These are phyloP conservation scores for Batkoa obscura DNA, from an alignment of 371 early-diverging fungal genomes.

Conservation along the genomic window DNA sequence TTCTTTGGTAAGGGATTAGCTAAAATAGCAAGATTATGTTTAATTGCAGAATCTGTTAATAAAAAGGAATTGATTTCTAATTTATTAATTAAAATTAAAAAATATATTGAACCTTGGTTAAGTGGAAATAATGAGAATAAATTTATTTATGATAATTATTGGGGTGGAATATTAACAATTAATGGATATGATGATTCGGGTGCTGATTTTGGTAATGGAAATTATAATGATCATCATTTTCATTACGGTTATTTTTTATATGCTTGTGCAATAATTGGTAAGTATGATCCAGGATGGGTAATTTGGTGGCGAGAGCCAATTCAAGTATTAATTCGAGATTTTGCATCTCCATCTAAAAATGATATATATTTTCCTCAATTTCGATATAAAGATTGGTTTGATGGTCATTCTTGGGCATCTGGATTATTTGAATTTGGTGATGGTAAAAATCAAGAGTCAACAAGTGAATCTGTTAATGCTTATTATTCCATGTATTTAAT, in stretches of 20 bases:
- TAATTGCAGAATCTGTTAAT: slow-evolving; percentile 31
- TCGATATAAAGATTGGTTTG: slow-evolving; percentile 51
- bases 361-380: slow-evolving; percentile 40
- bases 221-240: slow-evolving; percentile 62
- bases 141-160: slow-evolving; percentile 38
- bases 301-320: slow-evolving; percentile 15
- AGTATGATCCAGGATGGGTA: slow-evolving; percentile 32
- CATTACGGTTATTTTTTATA: slow-evolving; percentile 56
- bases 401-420: slow-evolving; percentile 66
- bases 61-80: slow-evolving; percentile 14
- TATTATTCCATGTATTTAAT: slow-evolving; percentile 50
- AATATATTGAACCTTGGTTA: slow-evolving; percentile 29
- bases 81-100: slow-evolving; percentile 22
- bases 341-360: slow-evolving; percentile 28
- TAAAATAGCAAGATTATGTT: slow-evolving; percentile 34
- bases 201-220: slow-evolving; percentile 31
- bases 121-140: slow-evolving; percentile 27
- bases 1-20: slow-evolving; percentile 57
- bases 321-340: slow-evolving; percentile 38
- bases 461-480: slow-evolving; percentile 54
- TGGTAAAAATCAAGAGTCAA: slow-evolving; percentile 55
- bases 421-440: slow-evolving; percentile 41
- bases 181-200: slow-evolving; percentile 18
- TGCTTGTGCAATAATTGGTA: slow-evolving; percentile 39
- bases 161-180: slow-evolving; percentile 36